A percentile compares a stretch with the other conserved stretches of the same genome.
phyloP scores from a whole-genome alignment of 2,329 filamentous ascomycete species.

The Camptophora hylomeconis region DNA sequence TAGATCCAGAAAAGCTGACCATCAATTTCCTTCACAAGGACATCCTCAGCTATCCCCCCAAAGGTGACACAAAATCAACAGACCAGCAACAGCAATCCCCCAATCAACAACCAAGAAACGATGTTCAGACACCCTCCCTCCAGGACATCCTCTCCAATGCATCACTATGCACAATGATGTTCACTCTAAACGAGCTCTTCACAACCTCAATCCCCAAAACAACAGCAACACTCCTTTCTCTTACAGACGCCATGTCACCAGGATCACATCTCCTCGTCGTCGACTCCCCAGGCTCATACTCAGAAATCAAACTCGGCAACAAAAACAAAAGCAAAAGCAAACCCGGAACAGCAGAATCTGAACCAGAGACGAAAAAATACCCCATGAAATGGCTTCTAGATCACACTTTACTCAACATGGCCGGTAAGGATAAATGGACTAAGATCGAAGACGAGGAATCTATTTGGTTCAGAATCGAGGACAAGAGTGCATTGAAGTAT shows the following conservation, averaged over 20 bases:
- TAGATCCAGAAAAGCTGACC: conserved; percentile 13
- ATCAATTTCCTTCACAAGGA: conserved; percentile 38
- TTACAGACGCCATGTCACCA: conserved; percentile 45
- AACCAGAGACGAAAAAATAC: conserved; percentile 51
- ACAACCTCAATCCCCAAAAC: conserved; percentile 61
- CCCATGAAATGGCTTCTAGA: conserved; percentile 92
- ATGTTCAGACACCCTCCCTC: conserved; percentile 19
- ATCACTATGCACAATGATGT: conserved; percentile 66
- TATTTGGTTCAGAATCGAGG: conserved; percentile 65
- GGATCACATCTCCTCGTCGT: conserved; percentile 69
- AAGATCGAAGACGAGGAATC: conserved; percentile 65
- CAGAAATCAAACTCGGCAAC: conserved; percentile 59
- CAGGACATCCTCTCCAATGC: conserved; percentile 19
- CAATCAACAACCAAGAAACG: too few species aligned
- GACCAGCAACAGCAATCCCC: neutral
- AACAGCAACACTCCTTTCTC: conserved; percentile 58
- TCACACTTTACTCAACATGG: conserved; percentile 53
- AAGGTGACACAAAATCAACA: neutral
- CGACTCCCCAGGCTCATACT: conserved; percentile 89
- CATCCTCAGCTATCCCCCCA: conserved; percentile 32
- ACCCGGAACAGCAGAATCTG: conserved; percentile 13
- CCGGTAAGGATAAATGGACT: conserved; percentile 46
- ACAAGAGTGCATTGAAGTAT: conserved; percentile 46
- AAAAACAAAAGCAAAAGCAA: conserved; percentile 16
- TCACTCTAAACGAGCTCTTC: conserved; percentile 93